phyloP scores from a whole-genome alignment of 495 filamentous ascomycete genomes.

The Trichoderma asperelloides region DNA sequence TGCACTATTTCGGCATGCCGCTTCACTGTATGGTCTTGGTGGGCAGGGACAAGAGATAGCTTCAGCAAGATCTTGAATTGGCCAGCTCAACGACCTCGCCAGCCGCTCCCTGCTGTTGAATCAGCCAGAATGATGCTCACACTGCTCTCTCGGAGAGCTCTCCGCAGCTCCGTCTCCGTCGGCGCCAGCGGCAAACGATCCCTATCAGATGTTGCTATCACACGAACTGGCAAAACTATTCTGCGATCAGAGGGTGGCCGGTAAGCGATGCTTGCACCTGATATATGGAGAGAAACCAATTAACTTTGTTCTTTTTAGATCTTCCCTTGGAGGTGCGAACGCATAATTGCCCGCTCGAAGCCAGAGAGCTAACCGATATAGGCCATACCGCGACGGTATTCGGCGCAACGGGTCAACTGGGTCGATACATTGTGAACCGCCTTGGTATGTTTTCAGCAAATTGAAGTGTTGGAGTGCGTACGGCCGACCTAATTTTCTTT shows the following conservation, averaged over 20 bases:
- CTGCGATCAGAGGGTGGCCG: constrained; percentile 66
- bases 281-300: constrained; percentile 12
- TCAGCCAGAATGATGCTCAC: neutral
- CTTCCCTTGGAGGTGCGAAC: constrained; percentile 69
- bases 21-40: neutral
- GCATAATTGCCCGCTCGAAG: constrained; percentile 14
- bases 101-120: neutral
- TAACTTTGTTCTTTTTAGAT: constrained; percentile 40
- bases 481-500: constrained; percentile 8
- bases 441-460: constrained; percentile 55
- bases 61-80: neutral
- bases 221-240: constrained; percentile 80
- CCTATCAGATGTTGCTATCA: constrained; percentile 74
- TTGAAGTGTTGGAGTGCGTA: neutral
- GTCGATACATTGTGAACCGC: constrained; percentile 93
- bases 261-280: constrained; percentile 47
- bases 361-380: constrained; percentile 34
- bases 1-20: neutral
- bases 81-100: neutral
- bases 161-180: neutral
- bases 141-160: neutral
- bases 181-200: constrained; percentile 27
- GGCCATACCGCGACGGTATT: constrained; percentile 96
- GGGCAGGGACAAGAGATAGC: neutral
- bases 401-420: constrained; percentile 91